Base-by-base conservation (phyloP, 129 eudicot species). In the Centella asiatica region DNA sequence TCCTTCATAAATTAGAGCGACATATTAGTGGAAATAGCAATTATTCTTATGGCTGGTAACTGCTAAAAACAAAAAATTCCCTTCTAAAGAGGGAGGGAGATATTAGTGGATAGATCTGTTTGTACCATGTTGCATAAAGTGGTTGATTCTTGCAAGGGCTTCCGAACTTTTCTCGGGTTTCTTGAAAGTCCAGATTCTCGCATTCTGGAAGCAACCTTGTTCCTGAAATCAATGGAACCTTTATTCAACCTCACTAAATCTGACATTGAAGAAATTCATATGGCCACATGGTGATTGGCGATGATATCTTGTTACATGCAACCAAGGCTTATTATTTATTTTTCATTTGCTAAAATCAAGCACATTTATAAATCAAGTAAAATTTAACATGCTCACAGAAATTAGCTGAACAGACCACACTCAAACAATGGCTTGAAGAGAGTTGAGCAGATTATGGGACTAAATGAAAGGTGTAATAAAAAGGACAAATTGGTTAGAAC, bases 31-130 rank as follows among this genome's bases (percentile, higher is more conserved):
- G 4, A 22, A 40, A 23, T n/a, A n/a, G n/a, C n/a, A n/a, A n/a
- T n/a, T n/a, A n/a, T n/a, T n/a, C n/a, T n/a, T n/a, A n/a, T n/a
- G n/a, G n/a, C n/a, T n/a, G n/a, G n/a, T 24, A 23, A 42, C 2
- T 42, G 36, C 24, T 6, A 61, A 44, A 13, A 17, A 12, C n/a
- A n/a, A n/a, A n/a, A n/a, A n/a, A n/a, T n/a, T n/a, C n/a, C n/a
- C n/a, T n/a, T 24, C 6, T 24, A 11, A 27, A 24, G 26, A 23
- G 23, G 3, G 65, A 36, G 74, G 11, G 63, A 60, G 44, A 65
- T 31, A 64, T n/a, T n/a, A n/a, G n/a, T n/a, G n/a, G 56, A 47
- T 44, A 80, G 83, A 88, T 82, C 82, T 32, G 81, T 71, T 42
- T 72, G 84, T 48, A 70, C 79, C 69, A 76, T 65, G 75, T 73